Percentiles rank a stretch among this genome's conserved stretches.
Evolutionary conservation across 306 rosid genomes (phyloP).

Genomic region (Cicer pinnatifidum): DNA sequence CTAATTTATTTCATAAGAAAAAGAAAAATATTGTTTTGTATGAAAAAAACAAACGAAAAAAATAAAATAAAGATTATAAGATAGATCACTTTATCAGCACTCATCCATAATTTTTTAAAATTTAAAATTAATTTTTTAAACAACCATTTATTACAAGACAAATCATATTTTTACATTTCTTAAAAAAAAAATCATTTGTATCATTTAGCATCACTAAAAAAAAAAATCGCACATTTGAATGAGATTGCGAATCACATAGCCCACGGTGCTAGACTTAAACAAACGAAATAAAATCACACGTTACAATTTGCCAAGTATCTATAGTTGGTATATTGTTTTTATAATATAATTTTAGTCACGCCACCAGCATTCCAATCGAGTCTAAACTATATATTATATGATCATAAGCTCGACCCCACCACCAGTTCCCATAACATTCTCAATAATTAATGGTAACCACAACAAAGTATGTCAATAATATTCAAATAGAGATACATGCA

Average conservation of each 20-base stretch:
- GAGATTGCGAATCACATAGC: not conserved
- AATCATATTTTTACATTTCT: no score
- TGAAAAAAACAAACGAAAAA: no score
- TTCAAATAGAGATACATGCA: not conserved
- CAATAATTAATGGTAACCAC: not conserved
- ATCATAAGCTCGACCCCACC: not conserved
- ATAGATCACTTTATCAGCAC: no score
- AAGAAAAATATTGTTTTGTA: no score
- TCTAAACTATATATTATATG: conserved; percentile 1
- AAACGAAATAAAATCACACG: conserved; percentile 3
- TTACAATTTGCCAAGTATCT: not conserved
- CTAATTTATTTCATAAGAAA: no score
- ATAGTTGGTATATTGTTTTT: not conserved
- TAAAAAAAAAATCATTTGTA: no score
- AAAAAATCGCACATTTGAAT: no score
- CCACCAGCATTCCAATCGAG: not conserved
- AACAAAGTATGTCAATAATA: not conserved
- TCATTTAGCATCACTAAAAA: no score
- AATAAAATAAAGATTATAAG: no score
- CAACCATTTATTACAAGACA: no score
- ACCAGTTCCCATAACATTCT: not conserved
- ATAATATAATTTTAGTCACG: not conserved
- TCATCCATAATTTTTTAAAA: no score
- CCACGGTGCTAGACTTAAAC: conserved; percentile 6
- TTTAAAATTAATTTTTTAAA: no score